These are phyloP conservation scores for Arthrinium phaeospermum DNA, from an alignment of 2,329 filamentous ascomycete genomes.

Conservation along the genomic window DNA sequence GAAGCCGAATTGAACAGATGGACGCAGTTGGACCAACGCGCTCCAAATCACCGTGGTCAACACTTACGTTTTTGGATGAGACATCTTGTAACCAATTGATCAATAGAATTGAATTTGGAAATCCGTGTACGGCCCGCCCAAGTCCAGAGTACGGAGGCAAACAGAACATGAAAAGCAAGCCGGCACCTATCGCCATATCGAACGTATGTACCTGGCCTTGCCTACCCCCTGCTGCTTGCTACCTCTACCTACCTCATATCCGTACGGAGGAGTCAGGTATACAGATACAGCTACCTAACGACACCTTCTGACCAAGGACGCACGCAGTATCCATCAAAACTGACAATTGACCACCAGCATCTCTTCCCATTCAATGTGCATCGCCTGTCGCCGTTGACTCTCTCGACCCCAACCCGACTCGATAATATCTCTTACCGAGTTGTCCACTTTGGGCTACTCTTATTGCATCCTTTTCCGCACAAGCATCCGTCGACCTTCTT, in stretches of 20 bases:
- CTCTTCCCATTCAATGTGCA: neutral
- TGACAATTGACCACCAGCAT: constrained; percentile 8
- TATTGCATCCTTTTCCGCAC: constrained; percentile 3
- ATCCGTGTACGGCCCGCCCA: neutral
- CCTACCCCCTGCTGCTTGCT: neutral
- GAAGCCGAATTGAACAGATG: neutral
- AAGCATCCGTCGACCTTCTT: neutral
- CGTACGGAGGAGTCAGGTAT: neutral
- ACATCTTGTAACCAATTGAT: neutral
- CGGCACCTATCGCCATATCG: neutral
- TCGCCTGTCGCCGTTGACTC: neutral
- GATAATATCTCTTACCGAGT: constrained; percentile 13
- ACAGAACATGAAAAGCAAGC: neutral
- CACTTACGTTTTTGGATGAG: neutral
- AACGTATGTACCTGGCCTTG: neutral
- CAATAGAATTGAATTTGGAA: neutral
- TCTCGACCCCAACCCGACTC: constrained; percentile 8
- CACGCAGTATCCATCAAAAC: constrained; percentile 10
- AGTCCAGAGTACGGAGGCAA: neutral
- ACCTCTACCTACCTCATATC: neutral
- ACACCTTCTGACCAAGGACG: constrained; percentile 11
- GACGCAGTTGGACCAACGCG: neutral
- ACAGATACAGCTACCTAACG: neutral
- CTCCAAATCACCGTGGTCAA: neutral
- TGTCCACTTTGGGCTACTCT: neutral